Evolutionary conservation across 1,284 basidiomycete genomes (phyloP).

Genomic region (Ustilago loliicola): DNA sequence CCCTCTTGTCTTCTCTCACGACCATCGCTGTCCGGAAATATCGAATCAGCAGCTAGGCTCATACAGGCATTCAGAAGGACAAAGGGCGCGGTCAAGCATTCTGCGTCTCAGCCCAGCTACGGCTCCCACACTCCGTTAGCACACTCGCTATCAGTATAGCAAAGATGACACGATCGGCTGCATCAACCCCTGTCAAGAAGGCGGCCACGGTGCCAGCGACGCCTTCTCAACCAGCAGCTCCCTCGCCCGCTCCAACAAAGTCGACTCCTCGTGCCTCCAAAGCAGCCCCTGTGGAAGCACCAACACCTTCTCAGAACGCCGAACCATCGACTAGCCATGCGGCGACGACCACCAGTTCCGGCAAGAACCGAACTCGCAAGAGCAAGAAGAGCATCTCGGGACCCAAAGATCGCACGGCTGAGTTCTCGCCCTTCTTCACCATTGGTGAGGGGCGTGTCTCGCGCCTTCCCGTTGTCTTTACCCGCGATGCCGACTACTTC

Average conservation of each 20-base stretch:
- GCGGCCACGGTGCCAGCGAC: constrained; percentile 17
- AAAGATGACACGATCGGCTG: constrained; percentile 30
- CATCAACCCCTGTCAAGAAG: constrained; percentile 34
- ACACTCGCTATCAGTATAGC: neutral
- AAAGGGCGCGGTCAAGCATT: neutral
- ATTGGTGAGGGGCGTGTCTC: constrained; percentile 50
- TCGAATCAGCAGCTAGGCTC: neutral
- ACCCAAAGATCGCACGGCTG: constrained; percentile 24
- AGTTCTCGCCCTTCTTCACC: constrained; percentile 45
- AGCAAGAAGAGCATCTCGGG: constrained; percentile 27
- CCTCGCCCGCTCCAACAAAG: constrained; percentile 5
- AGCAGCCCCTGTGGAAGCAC: constrained; percentile 9
- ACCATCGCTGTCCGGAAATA: neutral
- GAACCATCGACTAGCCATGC: constrained; percentile 30
- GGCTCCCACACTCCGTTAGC: neutral
- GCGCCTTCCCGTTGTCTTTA: constrained; percentile 47
- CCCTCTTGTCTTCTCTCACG: neutral
- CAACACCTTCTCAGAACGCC: neutral
- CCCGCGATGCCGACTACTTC: constrained; percentile 61
- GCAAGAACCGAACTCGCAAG: constrained; percentile 26
- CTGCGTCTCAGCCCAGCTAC: neutral
- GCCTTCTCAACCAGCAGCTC: constrained; percentile 15
- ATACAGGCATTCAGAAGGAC: neutral
- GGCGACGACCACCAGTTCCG: constrained; percentile 3
- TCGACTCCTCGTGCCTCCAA: constrained; percentile 14